Evolutionary conservation across 352 stramenopile species (phyloP).

Genomic region (Phytophthora hibernalis): DNA sequence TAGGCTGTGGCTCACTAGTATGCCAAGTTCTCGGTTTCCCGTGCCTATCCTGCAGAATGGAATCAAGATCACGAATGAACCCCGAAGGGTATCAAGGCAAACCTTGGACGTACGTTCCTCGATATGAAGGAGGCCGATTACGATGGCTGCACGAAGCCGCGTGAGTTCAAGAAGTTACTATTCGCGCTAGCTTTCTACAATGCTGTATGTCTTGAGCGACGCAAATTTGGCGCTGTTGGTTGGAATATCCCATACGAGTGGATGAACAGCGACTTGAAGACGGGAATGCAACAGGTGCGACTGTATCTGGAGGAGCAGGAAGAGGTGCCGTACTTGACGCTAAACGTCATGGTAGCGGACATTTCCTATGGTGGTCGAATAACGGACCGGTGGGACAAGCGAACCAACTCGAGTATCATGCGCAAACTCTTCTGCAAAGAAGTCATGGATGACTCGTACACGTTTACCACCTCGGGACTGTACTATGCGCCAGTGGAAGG

Average conservation of each 20-base stretch:
- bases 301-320: constrained; percentile 95
- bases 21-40: constrained; percentile 91
- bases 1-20: constrained; percentile 94
- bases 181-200: constrained; percentile 96
- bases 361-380: constrained; percentile 96
- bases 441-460: constrained; percentile 90
- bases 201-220: constrained; percentile 92
- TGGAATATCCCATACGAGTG: constrained; percentile 97
- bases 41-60: constrained; percentile 95
- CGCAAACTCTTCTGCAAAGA: constrained; percentile 89
- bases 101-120: constrained; percentile 92
- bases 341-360: constrained; percentile 96
- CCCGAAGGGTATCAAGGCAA: constrained; percentile 93
- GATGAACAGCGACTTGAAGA: constrained; percentile 97
- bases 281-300: constrained; percentile 92
- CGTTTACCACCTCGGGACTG: constrained; percentile 74
- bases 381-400: constrained; percentile 95
- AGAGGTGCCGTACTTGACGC: constrained; percentile 91
- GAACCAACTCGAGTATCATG: constrained; percentile 95
- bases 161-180: constrained; percentile 91
- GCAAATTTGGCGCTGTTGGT: constrained; percentile 95
- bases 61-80: constrained; percentile 97
- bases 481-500: constrained; percentile 86
- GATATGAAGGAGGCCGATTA: constrained; percentile 93
- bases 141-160: constrained; percentile 86